A percentile compares a stretch with the other conserved stretches of the same genome.
phyloP scores from a whole-genome alignment of 2,329 filamentous ascomycete genomes.

The Chaetomium strumarium region DNA sequence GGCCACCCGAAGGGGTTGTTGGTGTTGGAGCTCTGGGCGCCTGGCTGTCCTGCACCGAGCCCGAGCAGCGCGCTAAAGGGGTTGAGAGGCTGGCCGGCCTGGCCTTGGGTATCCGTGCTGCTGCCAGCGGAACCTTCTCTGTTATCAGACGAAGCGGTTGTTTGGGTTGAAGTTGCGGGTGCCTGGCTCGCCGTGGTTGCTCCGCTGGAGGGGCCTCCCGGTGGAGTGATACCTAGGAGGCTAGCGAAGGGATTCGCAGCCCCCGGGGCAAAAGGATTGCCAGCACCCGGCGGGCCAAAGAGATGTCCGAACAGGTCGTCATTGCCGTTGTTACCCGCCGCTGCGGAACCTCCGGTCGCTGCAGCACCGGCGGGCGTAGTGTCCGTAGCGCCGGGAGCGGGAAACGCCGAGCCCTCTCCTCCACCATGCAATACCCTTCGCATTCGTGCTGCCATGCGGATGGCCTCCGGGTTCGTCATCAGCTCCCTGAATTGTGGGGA shows the following conservation, averaged over 20 bases:
- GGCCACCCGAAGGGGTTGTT: slow-evolving; percentile 34
- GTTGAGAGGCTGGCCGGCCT: slow-evolving; percentile 20
- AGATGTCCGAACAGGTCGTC: slow-evolving; percentile 41
- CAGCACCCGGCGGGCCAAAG: slow-evolving; percentile 15
- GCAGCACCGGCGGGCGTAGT: slow-evolving; percentile 55
- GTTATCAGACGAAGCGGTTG: slow-evolving; percentile 6
- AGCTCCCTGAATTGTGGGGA: slow-evolving; percentile 85
- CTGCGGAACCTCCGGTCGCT: slow-evolving; percentile 29
- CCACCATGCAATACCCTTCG: slow-evolving; percentile 60
- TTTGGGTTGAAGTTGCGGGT: slow-evolving; percentile 9
- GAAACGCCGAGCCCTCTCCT: slow-evolving; percentile 56
- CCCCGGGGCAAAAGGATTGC: neutral
- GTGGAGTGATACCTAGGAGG: slow-evolving; percentile 55
- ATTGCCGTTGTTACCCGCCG: slow-evolving; percentile 30
- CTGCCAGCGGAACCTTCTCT: neutral
- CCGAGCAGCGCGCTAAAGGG: slow-evolving; percentile 26
- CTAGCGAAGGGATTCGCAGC: slow-evolving; percentile 51
- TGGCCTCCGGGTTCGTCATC: slow-evolving; percentile 84
- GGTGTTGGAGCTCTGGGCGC: slow-evolving; percentile 28
- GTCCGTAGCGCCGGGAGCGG: slow-evolving; percentile 86
- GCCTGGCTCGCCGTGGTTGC: slow-evolving; percentile 1
- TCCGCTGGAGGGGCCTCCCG: slow-evolving; percentile 41
- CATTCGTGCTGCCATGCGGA: slow-evolving; percentile 78
- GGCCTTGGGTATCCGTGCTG: slow-evolving; percentile 3
- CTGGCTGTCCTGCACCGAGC: slow-evolving; percentile 14